Percentiles rank a stretch among this genome's conserved stretches.
These are phyloP conservation scores for Stagonosporopsis chrysanthemi DNA, from an alignment of 2,329 filamentous ascomycete genomes.

Conservation along the genomic window DNA sequence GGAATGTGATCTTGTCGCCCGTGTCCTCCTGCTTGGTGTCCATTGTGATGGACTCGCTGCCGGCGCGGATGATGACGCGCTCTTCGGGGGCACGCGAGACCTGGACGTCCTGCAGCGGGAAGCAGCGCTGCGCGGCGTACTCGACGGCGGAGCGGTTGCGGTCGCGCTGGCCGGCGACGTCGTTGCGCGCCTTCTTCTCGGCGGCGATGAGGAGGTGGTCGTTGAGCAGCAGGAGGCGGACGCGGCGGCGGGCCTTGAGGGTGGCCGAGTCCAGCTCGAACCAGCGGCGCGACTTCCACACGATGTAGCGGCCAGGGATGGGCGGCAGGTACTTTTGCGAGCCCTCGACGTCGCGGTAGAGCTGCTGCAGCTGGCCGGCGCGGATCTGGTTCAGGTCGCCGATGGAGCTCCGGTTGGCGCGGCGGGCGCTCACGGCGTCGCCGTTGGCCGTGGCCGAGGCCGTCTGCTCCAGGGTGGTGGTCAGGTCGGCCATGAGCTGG, in stretches of 20 bases:
- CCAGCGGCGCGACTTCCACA: constrained; percentile 92
- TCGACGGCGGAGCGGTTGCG: constrained; percentile 60
- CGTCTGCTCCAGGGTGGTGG: constrained; percentile 56
- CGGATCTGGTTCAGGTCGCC: constrained; percentile 74
- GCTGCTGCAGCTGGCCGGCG: constrained; percentile 73
- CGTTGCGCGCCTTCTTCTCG: constrained; percentile 89
- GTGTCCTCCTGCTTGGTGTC: constrained; percentile 83
- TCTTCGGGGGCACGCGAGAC: constrained; percentile 77
- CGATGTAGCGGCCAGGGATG: constrained; percentile 87
- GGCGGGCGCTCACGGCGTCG: constrained; percentile 54
- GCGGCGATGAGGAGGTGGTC: constrained; percentile 92
- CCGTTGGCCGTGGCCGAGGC: constrained; percentile 51
- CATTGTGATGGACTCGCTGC: constrained; percentile 92
- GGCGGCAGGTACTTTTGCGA: constrained; percentile 97
- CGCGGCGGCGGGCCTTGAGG: constrained; percentile 88
- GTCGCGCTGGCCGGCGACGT: constrained; percentile 62
- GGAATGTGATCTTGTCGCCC: constrained; percentile 77
- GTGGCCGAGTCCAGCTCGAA: constrained; percentile 97
- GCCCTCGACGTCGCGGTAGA: constrained; percentile 98
- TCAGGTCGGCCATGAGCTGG: constrained; percentile 91
- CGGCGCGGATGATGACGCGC: constrained; percentile 84
- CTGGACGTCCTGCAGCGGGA: constrained; percentile 91
- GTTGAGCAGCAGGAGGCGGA: constrained; percentile 92
- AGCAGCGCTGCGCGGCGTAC: constrained; percentile 91
- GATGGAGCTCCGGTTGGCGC: constrained; percentile 85